These are phyloP conservation scores for Vanilla planifolia DNA, from an alignment of 106 monocot species.

Conservation along the genomic window DNA sequence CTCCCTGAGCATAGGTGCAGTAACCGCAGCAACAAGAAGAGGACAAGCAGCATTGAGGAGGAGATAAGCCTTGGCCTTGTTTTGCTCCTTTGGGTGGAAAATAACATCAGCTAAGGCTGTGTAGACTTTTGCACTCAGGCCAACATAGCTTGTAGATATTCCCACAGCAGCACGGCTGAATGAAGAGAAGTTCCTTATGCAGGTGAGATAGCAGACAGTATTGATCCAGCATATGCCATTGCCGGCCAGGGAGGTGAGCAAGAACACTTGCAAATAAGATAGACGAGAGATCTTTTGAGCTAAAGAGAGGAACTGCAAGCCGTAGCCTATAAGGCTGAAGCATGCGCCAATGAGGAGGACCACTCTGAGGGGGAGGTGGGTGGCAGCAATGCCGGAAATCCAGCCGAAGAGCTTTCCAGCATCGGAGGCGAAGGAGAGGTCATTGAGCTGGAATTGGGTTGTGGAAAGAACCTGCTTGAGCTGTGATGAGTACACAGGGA, in stretches of 20 bases:
- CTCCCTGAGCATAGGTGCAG: constrained; percentile 25
- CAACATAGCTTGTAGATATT: constrained; percentile 64
- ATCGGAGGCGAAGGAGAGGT: constrained; percentile 78
- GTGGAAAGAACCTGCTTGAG: constrained; percentile 62
- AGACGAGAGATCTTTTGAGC: constrained; percentile 16
- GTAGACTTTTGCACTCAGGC: constrained; percentile 67
- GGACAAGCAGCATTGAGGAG: constrained; percentile 58
- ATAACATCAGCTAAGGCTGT: constrained; percentile 32
- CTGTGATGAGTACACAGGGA: constrained; percentile 77
- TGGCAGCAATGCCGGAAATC: constrained; percentile 59
- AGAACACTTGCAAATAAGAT: constrained; percentile 60
- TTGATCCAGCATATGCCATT: constrained; percentile 88
- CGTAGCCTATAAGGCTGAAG: constrained; percentile 66
- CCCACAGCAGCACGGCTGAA: constrained; percentile 36
- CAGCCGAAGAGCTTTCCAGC: constrained; percentile 73
- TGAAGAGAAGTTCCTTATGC: constrained; percentile 55
- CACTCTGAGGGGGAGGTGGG: constrained; percentile 47
- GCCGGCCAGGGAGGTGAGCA: constrained; percentile 47
- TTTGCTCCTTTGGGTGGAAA: background rate
- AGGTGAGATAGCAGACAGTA: constrained; percentile 65
- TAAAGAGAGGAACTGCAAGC: constrained; percentile 68
- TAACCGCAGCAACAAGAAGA: constrained; percentile 25
- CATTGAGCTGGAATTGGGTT: constrained; percentile 69
- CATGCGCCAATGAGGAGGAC: constrained; percentile 53
- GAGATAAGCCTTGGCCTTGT: constrained; percentile 42